These are phyloP conservation scores for Psilocybe subaeruginosa DNA, from an alignment of 768 basidiomycete genomes.

Conservation along the genomic window DNA sequence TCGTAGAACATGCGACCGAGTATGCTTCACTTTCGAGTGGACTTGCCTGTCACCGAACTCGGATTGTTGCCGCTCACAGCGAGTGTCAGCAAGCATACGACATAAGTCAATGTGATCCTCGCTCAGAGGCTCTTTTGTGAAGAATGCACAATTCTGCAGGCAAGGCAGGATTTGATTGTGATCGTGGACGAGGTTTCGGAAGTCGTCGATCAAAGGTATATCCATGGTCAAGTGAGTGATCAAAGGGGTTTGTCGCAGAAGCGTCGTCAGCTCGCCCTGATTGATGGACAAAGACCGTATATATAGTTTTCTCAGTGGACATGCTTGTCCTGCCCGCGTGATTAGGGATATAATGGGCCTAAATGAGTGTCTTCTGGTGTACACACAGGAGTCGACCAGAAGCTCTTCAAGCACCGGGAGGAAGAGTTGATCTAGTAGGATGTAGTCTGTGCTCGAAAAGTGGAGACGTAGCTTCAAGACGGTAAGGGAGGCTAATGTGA, in stretches of 20 bases:
- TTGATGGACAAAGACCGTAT: neutral
- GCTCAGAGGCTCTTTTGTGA: neutral
- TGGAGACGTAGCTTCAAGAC: neutral
- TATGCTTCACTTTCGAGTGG: neutral
- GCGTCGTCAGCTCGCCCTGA: neutral
- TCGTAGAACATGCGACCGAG: neutral
- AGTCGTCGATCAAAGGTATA: neutral
- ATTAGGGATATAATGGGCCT: neutral
- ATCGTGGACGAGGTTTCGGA: neutral
- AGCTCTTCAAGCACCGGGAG: neutral
- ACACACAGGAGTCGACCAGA: neutral
- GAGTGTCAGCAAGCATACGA: neutral
- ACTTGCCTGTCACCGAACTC: neutral
- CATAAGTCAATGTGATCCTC: neutral
- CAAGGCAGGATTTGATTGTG: neutral
- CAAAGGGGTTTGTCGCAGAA: neutral
- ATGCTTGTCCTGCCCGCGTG: neutral
- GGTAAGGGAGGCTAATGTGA: neutral
- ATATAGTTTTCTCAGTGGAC: neutral
- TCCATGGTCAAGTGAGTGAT: neutral
- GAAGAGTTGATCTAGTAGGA: neutral
- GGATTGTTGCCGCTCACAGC: neutral
- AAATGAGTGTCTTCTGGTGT: neutral
- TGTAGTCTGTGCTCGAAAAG: neutral
- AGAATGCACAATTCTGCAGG: neutral